Conservation (phyloP, 352 stramenopile species). For the Halophytophthora polymorphica region DNA sequence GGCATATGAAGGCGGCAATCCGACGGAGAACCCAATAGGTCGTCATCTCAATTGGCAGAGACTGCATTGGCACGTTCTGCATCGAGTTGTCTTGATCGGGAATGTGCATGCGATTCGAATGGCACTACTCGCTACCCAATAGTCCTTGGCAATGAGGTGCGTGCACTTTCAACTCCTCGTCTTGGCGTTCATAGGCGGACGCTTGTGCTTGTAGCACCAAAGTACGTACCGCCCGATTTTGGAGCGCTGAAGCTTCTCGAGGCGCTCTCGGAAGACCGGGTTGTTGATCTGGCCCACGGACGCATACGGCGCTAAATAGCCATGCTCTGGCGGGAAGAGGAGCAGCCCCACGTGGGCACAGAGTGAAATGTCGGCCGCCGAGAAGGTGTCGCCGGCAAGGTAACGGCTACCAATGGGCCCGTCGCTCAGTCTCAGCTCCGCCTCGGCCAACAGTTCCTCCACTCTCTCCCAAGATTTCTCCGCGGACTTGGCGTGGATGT, state of each 20-base stretch:
- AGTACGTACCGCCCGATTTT: slow-evolving; percentile 42
- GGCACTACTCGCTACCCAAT: too few species aligned
- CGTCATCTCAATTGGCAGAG: too few species aligned
- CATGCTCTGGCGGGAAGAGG: slow-evolving; percentile 31
- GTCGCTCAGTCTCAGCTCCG: slow-evolving; percentile 29
- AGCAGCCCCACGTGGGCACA: slow-evolving; percentile 46
- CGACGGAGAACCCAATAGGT: too few species aligned
- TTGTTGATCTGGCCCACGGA: slow-evolving; percentile 18
- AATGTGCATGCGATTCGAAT: too few species aligned
- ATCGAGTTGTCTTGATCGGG: too few species aligned
- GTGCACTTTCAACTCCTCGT: too few species aligned
- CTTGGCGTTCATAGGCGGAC: slow-evolving; percentile 15
- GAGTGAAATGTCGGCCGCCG: slow-evolving; percentile 50
- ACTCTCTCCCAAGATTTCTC: slow-evolving; percentile 29
- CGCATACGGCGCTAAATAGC: slow-evolving; percentile 32
- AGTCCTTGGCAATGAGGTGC: too few species aligned
- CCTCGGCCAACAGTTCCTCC: slow-evolving; percentile 20
- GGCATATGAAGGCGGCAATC: too few species aligned
- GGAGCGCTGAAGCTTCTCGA: slow-evolving; percentile 29
- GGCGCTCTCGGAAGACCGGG: slow-evolving; percentile 21
- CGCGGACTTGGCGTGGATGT: slow-evolving; percentile 24
- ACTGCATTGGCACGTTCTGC: too few species aligned
- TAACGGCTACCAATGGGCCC: slow-evolving; percentile 33
- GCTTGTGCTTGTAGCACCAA: slow-evolving; percentile 56
- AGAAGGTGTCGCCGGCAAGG: slow-evolving; percentile 37